Evolutionary conservation across 2,329 filamentous ascomycete genomes (phyloP).

Genomic region (Colletotrichum somersetense): DNA sequence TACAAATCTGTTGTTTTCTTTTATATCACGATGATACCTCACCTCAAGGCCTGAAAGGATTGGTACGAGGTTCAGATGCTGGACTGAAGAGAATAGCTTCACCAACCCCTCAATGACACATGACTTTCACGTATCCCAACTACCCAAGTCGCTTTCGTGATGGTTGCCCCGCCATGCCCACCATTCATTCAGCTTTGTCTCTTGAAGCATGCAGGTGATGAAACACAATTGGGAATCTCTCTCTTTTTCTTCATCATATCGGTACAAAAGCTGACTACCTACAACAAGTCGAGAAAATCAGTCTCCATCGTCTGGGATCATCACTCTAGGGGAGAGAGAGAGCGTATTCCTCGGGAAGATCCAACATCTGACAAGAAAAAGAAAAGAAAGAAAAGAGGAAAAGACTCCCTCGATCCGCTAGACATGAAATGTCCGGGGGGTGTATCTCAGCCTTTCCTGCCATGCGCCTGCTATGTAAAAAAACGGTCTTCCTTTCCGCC

Average conservation of each 20-base stretch:
- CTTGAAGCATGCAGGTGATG: not conserved
- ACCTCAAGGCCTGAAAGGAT: slow-evolving; percentile 9
- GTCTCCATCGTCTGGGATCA: slow-evolving; percentile 2
- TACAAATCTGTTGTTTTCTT: slow-evolving; percentile 8
- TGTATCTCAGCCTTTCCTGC: slow-evolving; percentile 13
- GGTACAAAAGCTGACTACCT: slow-evolving; percentile 33
- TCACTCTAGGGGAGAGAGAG: not conserved
- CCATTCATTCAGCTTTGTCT: not conserved
- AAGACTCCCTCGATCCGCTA: slow-evolving; percentile 9
- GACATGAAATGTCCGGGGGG: slow-evolving; percentile 21
- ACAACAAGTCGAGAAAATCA: slow-evolving; percentile 13
- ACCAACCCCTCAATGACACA: slow-evolving; percentile 13
- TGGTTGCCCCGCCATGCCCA: not conserved
- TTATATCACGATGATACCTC: slow-evolving; percentile 37
- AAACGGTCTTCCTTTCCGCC: slow-evolving; percentile 24
- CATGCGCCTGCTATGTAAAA: slow-evolving; percentile 42
- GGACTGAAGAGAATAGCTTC: slow-evolving; percentile 16
- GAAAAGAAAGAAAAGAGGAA: not conserved
- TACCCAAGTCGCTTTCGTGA: not conserved
- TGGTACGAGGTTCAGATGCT: slow-evolving; percentile 25
- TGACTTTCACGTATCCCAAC: not conserved
- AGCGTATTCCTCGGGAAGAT: slow-evolving; percentile 17
- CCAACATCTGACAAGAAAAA: slow-evolving; percentile 5
- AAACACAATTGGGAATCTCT: not conserved
- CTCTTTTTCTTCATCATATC: slow-evolving; percentile 32